phyloP scores from a whole-genome alignment of 2,329 filamentous ascomycete species.

The Fusarium irregulare region DNA sequence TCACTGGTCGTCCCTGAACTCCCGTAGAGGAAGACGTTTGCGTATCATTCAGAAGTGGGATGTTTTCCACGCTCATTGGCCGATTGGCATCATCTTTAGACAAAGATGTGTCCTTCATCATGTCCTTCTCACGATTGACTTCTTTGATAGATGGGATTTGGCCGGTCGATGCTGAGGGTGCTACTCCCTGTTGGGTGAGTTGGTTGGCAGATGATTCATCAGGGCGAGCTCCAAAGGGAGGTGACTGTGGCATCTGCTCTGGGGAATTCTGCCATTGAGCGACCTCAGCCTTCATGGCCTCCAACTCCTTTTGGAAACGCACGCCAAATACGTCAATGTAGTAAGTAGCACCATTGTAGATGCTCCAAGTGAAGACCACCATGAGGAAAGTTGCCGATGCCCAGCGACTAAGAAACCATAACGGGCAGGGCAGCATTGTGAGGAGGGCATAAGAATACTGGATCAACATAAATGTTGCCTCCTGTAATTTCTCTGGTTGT shows the following conservation, averaged over 20 bases:
- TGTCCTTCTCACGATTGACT: constrained; percentile 32
- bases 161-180: constrained; percentile 26
- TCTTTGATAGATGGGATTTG: constrained; percentile 34
- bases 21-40: constrained; percentile 52
- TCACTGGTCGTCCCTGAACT: constrained; percentile 58
- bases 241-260: constrained; percentile 56
- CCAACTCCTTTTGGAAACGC: constrained; percentile 95
- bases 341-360: constrained; percentile 96
- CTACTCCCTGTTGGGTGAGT: constrained; percentile 24
- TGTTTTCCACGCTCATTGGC: constrained; percentile 60
- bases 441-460: constrained; percentile 91
- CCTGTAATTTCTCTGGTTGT: constrained; percentile 80
- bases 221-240: constrained; percentile 48
- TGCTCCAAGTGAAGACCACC: constrained; percentile 90
- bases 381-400: constrained; percentile 81
- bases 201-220: constrained; percentile 36
- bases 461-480: constrained; percentile 93
- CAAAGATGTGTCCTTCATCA: constrained; percentile 23
- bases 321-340: constrained; percentile 99
- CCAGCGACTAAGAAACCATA: constrained; percentile 94
- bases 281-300: constrained; percentile 88
- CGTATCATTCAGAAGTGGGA: constrained; percentile 66
- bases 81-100: constrained; percentile 38
- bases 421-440: constrained; percentile 92
- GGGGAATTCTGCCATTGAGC: constrained; percentile 82